Conservation (phyloP, 2,329 filamentous ascomycete genomes). For the Arthrobotrys pseudoclavata region DNA sequence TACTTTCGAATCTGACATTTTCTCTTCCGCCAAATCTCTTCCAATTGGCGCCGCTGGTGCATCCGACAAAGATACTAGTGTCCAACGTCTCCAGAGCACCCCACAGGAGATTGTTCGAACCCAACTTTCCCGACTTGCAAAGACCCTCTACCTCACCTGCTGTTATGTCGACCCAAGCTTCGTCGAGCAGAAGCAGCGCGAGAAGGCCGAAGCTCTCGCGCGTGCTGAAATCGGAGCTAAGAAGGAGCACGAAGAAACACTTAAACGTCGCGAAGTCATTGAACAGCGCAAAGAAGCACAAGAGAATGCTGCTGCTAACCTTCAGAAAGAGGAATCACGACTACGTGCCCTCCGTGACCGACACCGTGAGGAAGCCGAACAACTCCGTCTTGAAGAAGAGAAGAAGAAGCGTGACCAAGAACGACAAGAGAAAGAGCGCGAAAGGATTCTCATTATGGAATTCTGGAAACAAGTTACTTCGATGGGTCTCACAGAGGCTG, state of each 20-base stretch:
- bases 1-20: conserved; percentile 97
- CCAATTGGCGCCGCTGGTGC: conserved; percentile 86
- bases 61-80: conserved; percentile 86
- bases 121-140: conserved; percentile 90
- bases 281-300: conserved; percentile 97
- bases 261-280: conserved; percentile 89
- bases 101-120: conserved; percentile 97
- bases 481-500: conserved; percentile 53
- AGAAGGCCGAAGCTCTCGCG: conserved; percentile 82
- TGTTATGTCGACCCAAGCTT: conserved; percentile 94
- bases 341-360: conserved; percentile 88
- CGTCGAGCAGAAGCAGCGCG: conserved; percentile 82
- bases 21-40: conserved; percentile 93
- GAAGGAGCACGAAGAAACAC: conserved; percentile 86
- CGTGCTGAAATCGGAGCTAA: conserved; percentile 90
- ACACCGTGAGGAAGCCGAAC: conserved; percentile 89
- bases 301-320: conserved; percentile 86
- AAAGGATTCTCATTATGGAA: conserved; percentile 91
- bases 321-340: conserved; percentile 91
- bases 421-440: conserved; percentile 86
- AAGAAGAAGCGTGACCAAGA: conserved; percentile 90
- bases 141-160: conserved; percentile 90
- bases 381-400: conserved; percentile 89
- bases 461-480: conserved; percentile 89
- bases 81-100: conserved; percentile 96